Evolutionary conservation across 2,329 filamentous ascomycete genomes (phyloP), one percentile per base, ranked within the genome.

Genomic region (Venturia asperata): DNA sequence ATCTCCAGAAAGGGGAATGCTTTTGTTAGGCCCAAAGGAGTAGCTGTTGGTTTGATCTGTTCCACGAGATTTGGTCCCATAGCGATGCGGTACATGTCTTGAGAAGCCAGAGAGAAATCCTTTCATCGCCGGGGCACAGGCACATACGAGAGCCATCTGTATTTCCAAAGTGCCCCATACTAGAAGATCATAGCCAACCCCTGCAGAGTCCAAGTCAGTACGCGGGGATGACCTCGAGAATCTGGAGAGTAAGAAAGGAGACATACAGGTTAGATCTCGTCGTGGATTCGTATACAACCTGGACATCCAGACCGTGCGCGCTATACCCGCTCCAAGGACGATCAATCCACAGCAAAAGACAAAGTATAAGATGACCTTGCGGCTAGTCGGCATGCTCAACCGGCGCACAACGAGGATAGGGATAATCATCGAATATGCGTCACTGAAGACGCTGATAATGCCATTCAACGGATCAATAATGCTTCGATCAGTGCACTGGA

Each of bases 281-380:
- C 43, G 66, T 66, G 24, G 52, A 10, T 65, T 67, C 67, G 37
- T 66, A 21, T 60, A 66, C 13, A 74, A 65, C 30, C 67, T 63
- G 17, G 56, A 56, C 19, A 74, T 68, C 58, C 71, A 73, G 49
- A 71, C 67, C 15, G 74, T 74, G 30, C 75, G 68, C 41, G 71
- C 70, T 30, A 72, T 68, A 30, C 72, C 73, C 5, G 72, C 71
- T 15, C 68, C 73, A 2, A 73, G 67, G 2, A 71, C 70, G 63
- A 65, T 47, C 68, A 64, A 19, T 66, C 66, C 10, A 67, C 7
- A 41, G 66, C 15, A 42, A 61, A 66, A 41, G 41, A 69, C 45
- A 0, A 61, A 41, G 42, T 65, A 67, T 10, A 72, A 64, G 13
- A 70, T 66, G 21, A 61, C 65, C 56, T 70, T 68, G 45, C 70